These are phyloP conservation scores for Microstroma glucosiphilum DNA, from an alignment of 1,284 basidiomycete genomes.

Conservation along the genomic window DNA sequence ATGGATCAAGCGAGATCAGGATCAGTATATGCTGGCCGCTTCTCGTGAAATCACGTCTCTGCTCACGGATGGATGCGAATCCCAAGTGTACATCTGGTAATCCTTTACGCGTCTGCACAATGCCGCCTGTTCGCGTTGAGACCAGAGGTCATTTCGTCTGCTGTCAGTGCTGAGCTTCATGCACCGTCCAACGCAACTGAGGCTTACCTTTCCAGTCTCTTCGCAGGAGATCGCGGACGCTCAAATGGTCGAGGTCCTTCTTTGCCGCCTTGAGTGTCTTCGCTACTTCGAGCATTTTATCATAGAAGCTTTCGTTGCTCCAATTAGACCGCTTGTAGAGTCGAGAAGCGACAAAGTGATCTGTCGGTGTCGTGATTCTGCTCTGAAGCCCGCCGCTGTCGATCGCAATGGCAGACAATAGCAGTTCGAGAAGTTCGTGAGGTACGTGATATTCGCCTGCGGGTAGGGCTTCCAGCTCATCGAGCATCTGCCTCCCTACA, in stretches of 20 bases:
- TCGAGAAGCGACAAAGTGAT: conserved; percentile 18
- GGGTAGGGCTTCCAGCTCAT: conserved; percentile 35
- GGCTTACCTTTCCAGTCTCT: conserved; percentile 49
- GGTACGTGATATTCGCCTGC: conserved; percentile 37
- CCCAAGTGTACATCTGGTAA: conserved; percentile 46
- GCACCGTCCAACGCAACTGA: conserved; percentile 17
- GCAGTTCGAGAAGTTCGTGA: conserved; percentile 38
- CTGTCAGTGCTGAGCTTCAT: background rate
- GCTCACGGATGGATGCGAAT: conserved; percentile 42
- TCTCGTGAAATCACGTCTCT: background rate
- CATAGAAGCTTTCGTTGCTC: conserved; percentile 20
- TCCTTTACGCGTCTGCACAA: conserved; percentile 31
- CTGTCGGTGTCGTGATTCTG: conserved; percentile 21
- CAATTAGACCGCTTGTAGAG: conserved; percentile 27
- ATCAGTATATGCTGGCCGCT: background rate
- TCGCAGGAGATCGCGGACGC: conserved; percentile 45
- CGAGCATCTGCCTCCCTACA: conserved; percentile 41
- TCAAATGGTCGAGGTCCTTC: conserved; percentile 42
- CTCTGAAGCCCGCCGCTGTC: conserved; percentile 40
- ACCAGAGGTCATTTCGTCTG: background rate
- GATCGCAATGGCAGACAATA: conserved; percentile 40
- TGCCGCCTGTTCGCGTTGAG: background rate
- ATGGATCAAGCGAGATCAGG: background rate
- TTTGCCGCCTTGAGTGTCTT: conserved; percentile 40
- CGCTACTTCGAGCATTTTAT: conserved; percentile 42